These are phyloP conservation scores for Hypoxylon rickii DNA, from an alignment of 495 filamentous ascomycete genomes.

Conservation along the genomic window DNA sequence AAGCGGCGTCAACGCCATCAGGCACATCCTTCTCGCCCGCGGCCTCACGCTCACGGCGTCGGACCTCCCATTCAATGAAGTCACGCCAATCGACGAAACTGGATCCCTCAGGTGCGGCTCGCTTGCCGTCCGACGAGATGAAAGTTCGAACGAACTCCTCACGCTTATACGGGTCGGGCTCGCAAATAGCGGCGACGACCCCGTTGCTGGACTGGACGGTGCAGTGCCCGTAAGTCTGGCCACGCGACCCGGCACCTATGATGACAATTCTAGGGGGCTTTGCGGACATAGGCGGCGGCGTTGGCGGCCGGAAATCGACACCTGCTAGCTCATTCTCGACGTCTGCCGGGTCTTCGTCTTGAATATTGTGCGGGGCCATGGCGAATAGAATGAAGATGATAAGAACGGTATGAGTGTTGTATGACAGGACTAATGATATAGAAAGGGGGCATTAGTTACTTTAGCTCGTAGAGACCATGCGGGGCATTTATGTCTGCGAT, in stretches of 20 bases:
- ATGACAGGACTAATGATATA: neutral
- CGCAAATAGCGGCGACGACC: conserved; percentile 74
- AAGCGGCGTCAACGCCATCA: conserved; percentile 73
- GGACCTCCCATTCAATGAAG: conserved; percentile 67
- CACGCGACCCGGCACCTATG: conserved; percentile 87
- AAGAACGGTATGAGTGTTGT: neutral
- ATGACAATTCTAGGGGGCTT: conserved; percentile 68
- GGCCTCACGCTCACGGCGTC: conserved; percentile 52
- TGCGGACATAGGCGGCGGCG: conserved; percentile 41
- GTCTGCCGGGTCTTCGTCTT: conserved; percentile 32
- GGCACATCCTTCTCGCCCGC: conserved; percentile 48
- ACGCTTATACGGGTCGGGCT: conserved; percentile 80
- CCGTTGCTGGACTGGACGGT: conserved; percentile 64
- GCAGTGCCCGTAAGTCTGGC: conserved; percentile 73
- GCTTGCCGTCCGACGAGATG: conserved; percentile 61
- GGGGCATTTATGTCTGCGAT: neutral
- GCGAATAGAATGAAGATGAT: neutral
- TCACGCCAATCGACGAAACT: conserved; percentile 75
- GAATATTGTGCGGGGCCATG: conserved; percentile 38
- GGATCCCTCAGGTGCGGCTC: conserved; percentile 52
- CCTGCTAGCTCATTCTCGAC: conserved; percentile 20
- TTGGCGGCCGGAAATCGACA: conserved; percentile 32
- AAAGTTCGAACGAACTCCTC: conserved; percentile 65
- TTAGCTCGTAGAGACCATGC: neutral
- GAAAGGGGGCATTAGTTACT: neutral